Base-by-base conservation (phyloP, 164 flowering plant genomes). In the Stephania japonica region DNA sequence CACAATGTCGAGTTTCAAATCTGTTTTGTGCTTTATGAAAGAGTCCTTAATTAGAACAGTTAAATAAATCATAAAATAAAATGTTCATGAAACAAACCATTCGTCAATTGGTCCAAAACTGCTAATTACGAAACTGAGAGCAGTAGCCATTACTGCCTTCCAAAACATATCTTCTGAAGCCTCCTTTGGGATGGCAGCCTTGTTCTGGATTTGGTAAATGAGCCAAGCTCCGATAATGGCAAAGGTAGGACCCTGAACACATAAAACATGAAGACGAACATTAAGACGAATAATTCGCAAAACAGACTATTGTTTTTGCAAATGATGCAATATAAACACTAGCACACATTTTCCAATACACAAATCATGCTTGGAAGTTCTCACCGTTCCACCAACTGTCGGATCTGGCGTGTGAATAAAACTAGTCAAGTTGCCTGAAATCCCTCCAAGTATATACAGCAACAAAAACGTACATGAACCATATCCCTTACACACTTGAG, bases 381-480 rank as follows among this genome's bases (percentile, higher is more conserved):
- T 81, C 83, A 91, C 93, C 24, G 97, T 88, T 49, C 97, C 93
- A 75, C 92, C 92, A 69, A 91, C 93, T 49, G 93, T 87, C 42
- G 84, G 81, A 43, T 86, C 91, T 59, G 97, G 84, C 0, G 91
- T 89, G 78, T 89, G 92, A 67, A 89, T 80, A 80, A 86, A 88
- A 81, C 92, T 91, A 18, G 79, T 81, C 75, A 91, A 73, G 79
- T 91, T 91, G 65, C 93, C 97, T 59, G 90, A 83, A 65, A 91
- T 76, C 74, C 93, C 97, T 73, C 97, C 97, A 42, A 89, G 89
- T 47, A 87, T 47, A 65, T 84, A 91, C 73, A 91, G 85, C 84
- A 91, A 73, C 73, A 88, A 78, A 73, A 89, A 89, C 65, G 92
- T 86, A 50, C 86, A 86, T 18, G 89, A 75, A 65, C 97, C 96